Evolutionary conservation across 2,329 filamentous ascomycete species (phyloP).

Genomic region (Fusarium neocosmosporiellum): DNA sequence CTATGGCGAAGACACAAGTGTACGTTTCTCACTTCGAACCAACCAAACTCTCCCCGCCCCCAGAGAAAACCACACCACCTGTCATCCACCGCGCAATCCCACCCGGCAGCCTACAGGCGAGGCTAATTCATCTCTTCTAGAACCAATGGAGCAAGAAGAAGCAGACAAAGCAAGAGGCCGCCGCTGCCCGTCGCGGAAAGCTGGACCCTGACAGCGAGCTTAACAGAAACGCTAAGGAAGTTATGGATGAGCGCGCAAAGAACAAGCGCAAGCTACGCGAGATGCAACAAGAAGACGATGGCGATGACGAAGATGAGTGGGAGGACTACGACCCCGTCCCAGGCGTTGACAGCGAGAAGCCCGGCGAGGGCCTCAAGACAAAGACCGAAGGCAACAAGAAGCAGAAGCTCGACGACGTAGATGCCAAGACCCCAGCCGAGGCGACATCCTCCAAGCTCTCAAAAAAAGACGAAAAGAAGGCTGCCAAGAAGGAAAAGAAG

Average conservation of each 20-base stretch:
- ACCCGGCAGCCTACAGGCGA: background rate
- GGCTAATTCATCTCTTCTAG: slow-evolving; percentile 57
- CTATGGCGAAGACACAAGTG: slow-evolving; percentile 86
- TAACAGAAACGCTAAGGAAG: slow-evolving; percentile 87
- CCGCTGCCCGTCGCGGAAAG: slow-evolving; percentile 86
- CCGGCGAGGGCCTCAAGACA: slow-evolving; percentile 71
- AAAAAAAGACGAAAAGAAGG: slow-evolving; percentile 66
- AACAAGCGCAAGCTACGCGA: slow-evolving; percentile 86
- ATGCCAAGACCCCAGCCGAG: slow-evolving; percentile 51
- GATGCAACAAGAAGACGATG: slow-evolving; percentile 61
- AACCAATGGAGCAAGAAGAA: slow-evolving; percentile 95
- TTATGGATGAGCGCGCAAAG: slow-evolving; percentile 82
- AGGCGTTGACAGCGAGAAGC: slow-evolving; percentile 69
- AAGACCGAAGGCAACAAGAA: slow-evolving; percentile 67
- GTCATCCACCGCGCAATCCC: background rate
- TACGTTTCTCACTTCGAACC: slow-evolving; percentile 60
- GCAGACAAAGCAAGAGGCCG: slow-evolving; percentile 90
- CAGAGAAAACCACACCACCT: slow-evolving; percentile 6
- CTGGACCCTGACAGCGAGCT: slow-evolving; percentile 86
- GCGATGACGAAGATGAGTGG: slow-evolving; percentile 58
- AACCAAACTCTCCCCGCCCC: slow-evolving; percentile 10
- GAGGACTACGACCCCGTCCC: slow-evolving; percentile 58
- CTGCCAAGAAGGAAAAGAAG: slow-evolving; percentile 59
- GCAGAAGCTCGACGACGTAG: slow-evolving; percentile 52
- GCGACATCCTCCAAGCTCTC: slow-evolving; percentile 60